Evolutionary conservation across 1,284 basidiomycete genomes (phyloP).

Genomic region (Tilletia setariae): DNA sequence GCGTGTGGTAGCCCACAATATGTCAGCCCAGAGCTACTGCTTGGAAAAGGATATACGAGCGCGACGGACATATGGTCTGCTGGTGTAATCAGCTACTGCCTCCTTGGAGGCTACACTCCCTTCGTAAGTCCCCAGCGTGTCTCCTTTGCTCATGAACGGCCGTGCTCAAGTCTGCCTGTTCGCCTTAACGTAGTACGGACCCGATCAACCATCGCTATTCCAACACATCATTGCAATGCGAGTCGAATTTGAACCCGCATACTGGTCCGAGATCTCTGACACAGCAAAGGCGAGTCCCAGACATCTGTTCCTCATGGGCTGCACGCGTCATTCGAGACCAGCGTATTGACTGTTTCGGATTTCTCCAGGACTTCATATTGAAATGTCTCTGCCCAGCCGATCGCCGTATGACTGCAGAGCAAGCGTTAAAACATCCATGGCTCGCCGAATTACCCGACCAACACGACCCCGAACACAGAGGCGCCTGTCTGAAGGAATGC

Average conservation of each 20-base stretch:
- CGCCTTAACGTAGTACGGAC: slow-evolving; percentile 26
- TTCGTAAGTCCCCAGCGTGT: slow-evolving; percentile 23
- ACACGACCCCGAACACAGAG: slow-evolving; percentile 36
- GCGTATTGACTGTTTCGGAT: background rate
- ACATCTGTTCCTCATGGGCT: background rate
- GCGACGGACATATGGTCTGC: slow-evolving; percentile 51
- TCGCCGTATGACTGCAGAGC: slow-evolving; percentile 43
- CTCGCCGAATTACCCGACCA: slow-evolving; percentile 34
- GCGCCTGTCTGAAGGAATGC: slow-evolving; percentile 42
- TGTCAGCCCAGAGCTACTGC: slow-evolving; percentile 51
- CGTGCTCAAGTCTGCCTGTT: background rate
- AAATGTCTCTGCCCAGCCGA: slow-evolving; percentile 44
- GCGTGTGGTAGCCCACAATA: slow-evolving; percentile 53
- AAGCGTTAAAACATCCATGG: slow-evolving; percentile 51
- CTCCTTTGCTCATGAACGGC: background rate
- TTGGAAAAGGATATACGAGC: slow-evolving; percentile 49
- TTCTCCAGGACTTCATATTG: slow-evolving; percentile 43
- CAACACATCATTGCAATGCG: slow-evolving; percentile 49
- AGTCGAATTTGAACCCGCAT: slow-evolving; percentile 46
- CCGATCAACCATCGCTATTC: slow-evolving; percentile 46
- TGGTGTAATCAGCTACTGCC: slow-evolving; percentile 52
- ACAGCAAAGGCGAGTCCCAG: slow-evolving; percentile 27
- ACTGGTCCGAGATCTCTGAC: slow-evolving; percentile 49
- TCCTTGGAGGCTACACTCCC: slow-evolving; percentile 53
- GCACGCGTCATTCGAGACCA: background rate